These are phyloP conservation scores for Sisymbrium irio DNA, from an alignment of 345 rosid species.

Conservation along the genomic window DNA sequence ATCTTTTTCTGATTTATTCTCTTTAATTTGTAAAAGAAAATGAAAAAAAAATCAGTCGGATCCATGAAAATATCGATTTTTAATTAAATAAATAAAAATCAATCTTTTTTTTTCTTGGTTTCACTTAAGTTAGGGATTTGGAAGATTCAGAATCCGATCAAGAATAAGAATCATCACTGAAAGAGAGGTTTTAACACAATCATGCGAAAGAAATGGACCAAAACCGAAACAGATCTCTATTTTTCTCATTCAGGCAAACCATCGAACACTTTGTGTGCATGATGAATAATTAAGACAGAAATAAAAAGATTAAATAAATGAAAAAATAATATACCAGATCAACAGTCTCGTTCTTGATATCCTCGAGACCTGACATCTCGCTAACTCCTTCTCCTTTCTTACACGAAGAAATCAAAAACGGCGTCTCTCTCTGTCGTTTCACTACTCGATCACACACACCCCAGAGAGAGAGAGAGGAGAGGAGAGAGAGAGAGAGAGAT, in stretches of 20 bases:
- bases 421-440: slow-evolving; percentile 32
- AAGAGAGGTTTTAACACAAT: neutral
- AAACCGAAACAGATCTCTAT: slow-evolving; percentile 18
- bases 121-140: neutral
- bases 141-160: slow-evolving; percentile 15
- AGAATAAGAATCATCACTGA: neutral
- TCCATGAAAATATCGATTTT: neutral
- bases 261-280: slow-evolving; percentile 35
- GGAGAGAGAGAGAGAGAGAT: neutral
- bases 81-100: neutral
- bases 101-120: neutral
- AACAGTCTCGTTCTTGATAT: slow-evolving; percentile 62
- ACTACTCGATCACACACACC: slow-evolving; percentile 26
- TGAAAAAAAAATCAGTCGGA: no score
- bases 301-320: neutral
- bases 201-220: slow-evolving; percentile 19
- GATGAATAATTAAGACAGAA: neutral
- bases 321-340: slow-evolving; percentile 47
- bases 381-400: neutral
- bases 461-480: neutral
- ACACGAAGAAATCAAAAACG: slow-evolving; percentile 16
- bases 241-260: slow-evolving; percentile 23
- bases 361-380: slow-evolving; percentile 51
- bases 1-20: no score
- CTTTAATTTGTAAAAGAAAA: no score